Percentiles rank a stretch among this genome's conserved stretches.
Evolutionary conservation across 1,139 yeast species (phyloP).

Genomic region (Barnettozyma hawaiiensis): DNA sequence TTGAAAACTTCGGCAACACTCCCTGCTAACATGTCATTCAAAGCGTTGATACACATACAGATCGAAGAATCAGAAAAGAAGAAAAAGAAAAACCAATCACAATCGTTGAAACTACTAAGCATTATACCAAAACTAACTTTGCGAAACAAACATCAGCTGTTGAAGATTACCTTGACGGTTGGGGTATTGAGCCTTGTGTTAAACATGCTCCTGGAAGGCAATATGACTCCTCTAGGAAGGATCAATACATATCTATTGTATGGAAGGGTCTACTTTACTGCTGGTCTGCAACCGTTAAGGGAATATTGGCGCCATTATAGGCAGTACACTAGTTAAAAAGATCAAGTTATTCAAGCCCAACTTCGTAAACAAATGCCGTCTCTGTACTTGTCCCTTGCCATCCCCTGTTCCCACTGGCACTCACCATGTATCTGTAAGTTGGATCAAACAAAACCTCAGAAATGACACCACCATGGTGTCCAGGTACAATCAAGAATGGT

Average conservation of each 20-base stretch:
- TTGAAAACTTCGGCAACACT: constrained; percentile 9
- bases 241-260: not conserved
- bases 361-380: constrained; percentile 73
- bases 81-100: not conserved
- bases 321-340: not conserved
- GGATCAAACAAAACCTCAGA: constrained; percentile 75
- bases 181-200: constrained; percentile 13
- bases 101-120: not conserved
- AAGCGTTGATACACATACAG: constrained; percentile 4
- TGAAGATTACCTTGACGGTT: constrained; percentile 12
- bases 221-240: constrained; percentile 28
- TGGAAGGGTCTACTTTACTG: not conserved
- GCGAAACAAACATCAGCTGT: constrained; percentile 7
- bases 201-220: constrained; percentile 15
- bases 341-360: constrained; percentile 30
- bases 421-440: constrained; percentile 78
- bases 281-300: constrained; percentile 8
- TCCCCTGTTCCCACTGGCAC: constrained; percentile 93
- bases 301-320: constrained; percentile 7
- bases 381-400: constrained; percentile 88
- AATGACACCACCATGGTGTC: constrained; percentile 62
- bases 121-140: not conserved
- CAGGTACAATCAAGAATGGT: constrained; percentile 55
- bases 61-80: constrained; percentile 4
- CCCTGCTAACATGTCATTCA: not conserved